Percentiles rank a stretch among this genome's conserved stretches.
Conservation (phyloP, 345 rosid genomes). For the Erucastrum elatum region DNA sequence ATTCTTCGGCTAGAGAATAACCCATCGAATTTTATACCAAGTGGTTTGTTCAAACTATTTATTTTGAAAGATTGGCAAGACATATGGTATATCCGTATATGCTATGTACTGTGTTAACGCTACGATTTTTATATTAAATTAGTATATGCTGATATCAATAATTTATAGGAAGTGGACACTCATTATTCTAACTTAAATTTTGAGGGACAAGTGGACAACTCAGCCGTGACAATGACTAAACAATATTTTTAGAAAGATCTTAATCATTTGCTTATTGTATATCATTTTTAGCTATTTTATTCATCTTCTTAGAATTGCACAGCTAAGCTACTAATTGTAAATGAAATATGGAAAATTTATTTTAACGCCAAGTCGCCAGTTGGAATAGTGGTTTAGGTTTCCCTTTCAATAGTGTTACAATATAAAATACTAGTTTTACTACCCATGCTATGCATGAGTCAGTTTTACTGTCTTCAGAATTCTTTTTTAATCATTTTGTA, state of each 20-base stretch:
- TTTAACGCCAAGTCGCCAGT: slow-evolving; percentile 12
- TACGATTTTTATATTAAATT: not conserved
- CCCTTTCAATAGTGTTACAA: not conserved
- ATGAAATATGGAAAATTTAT: not conserved
- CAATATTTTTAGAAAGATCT: slow-evolving; percentile 17
- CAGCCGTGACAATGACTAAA: slow-evolving; percentile 39
- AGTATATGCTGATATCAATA: slow-evolving; percentile 3
- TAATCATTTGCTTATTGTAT: slow-evolving; percentile 31
- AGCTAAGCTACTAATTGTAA: slow-evolving; percentile 27
- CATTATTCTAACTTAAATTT: slow-evolving; percentile 12
- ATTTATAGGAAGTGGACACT: slow-evolving; percentile 18
- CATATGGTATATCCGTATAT: slow-evolving; percentile 9
- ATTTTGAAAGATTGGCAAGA: not conserved
- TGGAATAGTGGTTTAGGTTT: slow-evolving; percentile 16
- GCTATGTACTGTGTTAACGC: slow-evolving; percentile 17
- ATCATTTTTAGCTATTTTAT: slow-evolving; percentile 23
- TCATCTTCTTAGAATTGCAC: slow-evolving; percentile 12
- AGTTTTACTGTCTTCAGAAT: no score
- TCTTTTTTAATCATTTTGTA: no score
- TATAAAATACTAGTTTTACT: no score
- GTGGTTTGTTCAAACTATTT: not conserved
- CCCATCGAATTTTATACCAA: slow-evolving; percentile 4
- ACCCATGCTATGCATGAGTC: no score
- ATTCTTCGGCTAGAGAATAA: slow-evolving; percentile 29
- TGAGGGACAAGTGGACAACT: slow-evolving; percentile 39